Evolutionary conservation across 495 filamentous ascomycete genomes (phyloP), one percentile per base, ranked within the genome.

Genomic region (Hypomontagnella monticulosa): DNA sequence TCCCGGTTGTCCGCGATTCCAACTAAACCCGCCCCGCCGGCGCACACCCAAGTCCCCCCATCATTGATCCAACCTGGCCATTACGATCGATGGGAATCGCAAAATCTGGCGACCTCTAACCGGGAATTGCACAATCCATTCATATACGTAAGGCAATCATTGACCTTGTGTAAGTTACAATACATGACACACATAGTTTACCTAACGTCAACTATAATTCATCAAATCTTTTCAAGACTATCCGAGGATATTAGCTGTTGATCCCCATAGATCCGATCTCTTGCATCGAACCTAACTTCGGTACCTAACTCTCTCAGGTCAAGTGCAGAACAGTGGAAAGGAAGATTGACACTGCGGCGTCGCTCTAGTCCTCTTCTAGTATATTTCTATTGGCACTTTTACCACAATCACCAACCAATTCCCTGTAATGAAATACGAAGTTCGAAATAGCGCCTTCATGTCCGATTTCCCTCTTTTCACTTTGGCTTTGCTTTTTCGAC

Each of bases 401-500:
- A 0, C 14, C 27, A 23, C 15, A 23, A 51, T 23, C 46, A 59
- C 57, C 49, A 51, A 63, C 51, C 43, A 43, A 48, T 63, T 63
- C 59, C 55, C 37, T 63, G 55, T 63, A 55, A 59, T 59, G 37
- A 63, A 55, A 60, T 60, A 50, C 66, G 50, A 63, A 60, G 42
- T 40, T 60, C 50, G 42, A 68, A 51, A 60, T 60, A 63, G 56
- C 55, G 59, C 51, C 66, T 69, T 54, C 66, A 63, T 69, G 59
- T 57, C 41, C 60, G 38, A 60, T 60, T 32, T 54, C 23, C 56
- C 14, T 50, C 43, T 49, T 48, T 63, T 56, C 49, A 14, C 16
- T 42, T 51, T 12, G 54, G 40, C 6, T 42, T 47, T 46, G 46
- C 53, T 54, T 63, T 63, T 54, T 44, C 44, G 20, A 30, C 52